Conservation (phyloP, 768 basidiomycete species). For the Naematelia encephala region DNA sequence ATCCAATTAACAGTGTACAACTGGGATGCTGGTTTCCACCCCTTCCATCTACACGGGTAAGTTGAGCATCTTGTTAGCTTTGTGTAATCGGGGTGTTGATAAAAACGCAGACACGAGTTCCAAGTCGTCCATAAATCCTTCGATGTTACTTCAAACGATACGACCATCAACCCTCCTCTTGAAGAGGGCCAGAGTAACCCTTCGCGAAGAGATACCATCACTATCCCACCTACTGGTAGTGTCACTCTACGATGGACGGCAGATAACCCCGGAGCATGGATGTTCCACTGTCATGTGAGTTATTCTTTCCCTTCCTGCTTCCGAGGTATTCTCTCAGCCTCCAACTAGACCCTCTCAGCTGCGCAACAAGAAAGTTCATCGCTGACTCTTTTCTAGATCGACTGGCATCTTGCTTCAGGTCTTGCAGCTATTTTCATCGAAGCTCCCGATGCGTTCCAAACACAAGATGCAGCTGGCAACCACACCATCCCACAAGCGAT, state of each 20-base stretch:
- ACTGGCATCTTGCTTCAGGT: conserved; percentile 55
- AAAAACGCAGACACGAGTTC: conserved; percentile 61
- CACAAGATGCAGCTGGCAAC: conserved; percentile 36
- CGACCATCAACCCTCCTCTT: conserved; percentile 73
- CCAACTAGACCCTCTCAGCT: too few species aligned
- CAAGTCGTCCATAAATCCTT: conserved; percentile 70
- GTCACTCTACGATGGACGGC: conserved; percentile 75
- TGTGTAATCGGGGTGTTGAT: neutral
- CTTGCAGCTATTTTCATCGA: conserved; percentile 81
- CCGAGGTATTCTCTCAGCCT: conserved; percentile 1
- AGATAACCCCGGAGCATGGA: conserved; percentile 87
- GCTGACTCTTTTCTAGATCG: conserved; percentile 33
- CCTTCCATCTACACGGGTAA: conserved; percentile 78
- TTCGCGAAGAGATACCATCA: conserved; percentile 83
- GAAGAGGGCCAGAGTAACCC: conserved; percentile 79
- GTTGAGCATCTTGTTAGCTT: too few species aligned
- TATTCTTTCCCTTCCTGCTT: neutral
- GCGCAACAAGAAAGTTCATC: neutral
- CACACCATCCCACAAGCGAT: conserved; percentile 58
- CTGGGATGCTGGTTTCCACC: conserved; percentile 47
- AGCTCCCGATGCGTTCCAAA: conserved; percentile 69
- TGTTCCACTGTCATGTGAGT: conserved; percentile 58
- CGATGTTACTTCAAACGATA: conserved; percentile 68
- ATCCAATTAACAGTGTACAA: conserved; percentile 65
- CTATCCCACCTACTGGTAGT: conserved; percentile 65